Evolutionary conservation across 345 rosid genomes (phyloP).

Genomic region (Ailanthus altissimus): DNA sequence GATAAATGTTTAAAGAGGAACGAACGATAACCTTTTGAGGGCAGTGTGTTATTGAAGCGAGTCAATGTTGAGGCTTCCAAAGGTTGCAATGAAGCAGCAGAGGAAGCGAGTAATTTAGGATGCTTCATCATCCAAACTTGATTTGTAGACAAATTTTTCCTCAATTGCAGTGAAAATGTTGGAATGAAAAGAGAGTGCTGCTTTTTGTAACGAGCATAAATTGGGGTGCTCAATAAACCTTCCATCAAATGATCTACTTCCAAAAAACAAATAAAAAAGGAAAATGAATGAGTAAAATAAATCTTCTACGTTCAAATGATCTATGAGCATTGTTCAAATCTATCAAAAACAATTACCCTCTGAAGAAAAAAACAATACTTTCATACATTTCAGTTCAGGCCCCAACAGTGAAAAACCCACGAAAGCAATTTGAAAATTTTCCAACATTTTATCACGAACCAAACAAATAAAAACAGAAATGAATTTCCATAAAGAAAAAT

Average conservation of each 20-base stretch:
- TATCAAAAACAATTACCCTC: background rate
- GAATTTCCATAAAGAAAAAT: background rate
- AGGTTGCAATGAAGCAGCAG: conserved; percentile 55
- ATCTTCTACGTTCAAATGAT: background rate
- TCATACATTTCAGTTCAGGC: background rate
- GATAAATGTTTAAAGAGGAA: background rate
- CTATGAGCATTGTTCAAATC: background rate
- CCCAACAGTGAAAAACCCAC: no score
- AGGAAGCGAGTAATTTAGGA: conserved; percentile 41
- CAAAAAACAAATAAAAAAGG: conserved; percentile 18
- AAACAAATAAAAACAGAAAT: background rate
- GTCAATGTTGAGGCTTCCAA: conserved; percentile 43
- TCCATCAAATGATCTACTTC: conserved; percentile 57
- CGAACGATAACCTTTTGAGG: conserved; percentile 53
- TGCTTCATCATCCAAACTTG: conserved; percentile 38
- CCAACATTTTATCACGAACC: background rate
- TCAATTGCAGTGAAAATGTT: conserved; percentile 31
- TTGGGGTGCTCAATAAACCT: conserved; percentile 44
- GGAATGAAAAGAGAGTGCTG: conserved; percentile 31
- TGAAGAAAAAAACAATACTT: background rate
- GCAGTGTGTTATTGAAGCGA: conserved; percentile 43
- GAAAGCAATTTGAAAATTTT: background rate
- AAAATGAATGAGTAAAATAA: background rate
- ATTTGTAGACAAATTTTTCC: conserved; percentile 26
- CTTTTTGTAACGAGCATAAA: conserved; percentile 34